A percentile compares a stretch with the other conserved stretches of the same genome.
These are phyloP conservation scores for Leishmania aethiopica DNA, from an alignment of 208 protist species.

Conservation along the genomic window DNA sequence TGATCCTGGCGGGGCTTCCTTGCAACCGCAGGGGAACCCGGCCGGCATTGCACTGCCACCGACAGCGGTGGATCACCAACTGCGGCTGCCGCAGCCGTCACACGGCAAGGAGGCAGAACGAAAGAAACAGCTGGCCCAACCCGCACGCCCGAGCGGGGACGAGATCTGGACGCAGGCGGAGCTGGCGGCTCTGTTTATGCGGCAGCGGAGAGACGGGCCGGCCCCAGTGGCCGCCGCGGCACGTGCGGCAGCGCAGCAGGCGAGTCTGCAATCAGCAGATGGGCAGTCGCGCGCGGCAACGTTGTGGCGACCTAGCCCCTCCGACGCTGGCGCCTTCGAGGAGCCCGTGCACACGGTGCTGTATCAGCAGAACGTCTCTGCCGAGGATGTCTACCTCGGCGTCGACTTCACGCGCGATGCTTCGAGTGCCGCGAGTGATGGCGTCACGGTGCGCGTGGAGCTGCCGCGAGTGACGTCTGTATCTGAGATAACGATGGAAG, in stretches of 20 bases:
- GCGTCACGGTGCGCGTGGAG: slow-evolving; percentile 76
- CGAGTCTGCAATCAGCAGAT: slow-evolving; percentile 6
- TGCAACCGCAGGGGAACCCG: slow-evolving; percentile 24
- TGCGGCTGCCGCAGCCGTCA: slow-evolving; percentile 72
- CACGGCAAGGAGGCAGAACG: slow-evolving; percentile 51
- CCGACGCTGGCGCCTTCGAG: slow-evolving; percentile 20
- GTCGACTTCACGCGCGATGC: slow-evolving; percentile 70
- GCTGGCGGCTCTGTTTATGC: slow-evolving; percentile 36
- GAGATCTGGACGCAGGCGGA: slow-evolving; percentile 88
- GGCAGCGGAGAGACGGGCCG: slow-evolving; percentile 22
- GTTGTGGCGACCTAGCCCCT: slow-evolving; percentile 26
- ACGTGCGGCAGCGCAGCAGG: slow-evolving; percentile 12
- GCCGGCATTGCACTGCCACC: slow-evolving; percentile 65
- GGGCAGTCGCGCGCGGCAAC: slow-evolving; percentile 1
- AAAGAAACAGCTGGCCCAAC: slow-evolving; percentile 23
- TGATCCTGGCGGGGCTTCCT: background rate
- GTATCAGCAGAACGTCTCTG: slow-evolving; percentile 75
- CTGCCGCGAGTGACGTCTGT: slow-evolving; percentile 54
- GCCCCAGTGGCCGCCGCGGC: slow-evolving; percentile 16
- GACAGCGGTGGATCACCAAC: slow-evolving; percentile 76
- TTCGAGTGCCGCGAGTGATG: slow-evolving; percentile 58
- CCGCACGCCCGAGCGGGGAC: slow-evolving; percentile 48
- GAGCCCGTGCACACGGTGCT: slow-evolving; percentile 77
- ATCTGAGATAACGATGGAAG: slow-evolving; percentile 57
- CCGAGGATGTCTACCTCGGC: slow-evolving; percentile 87